Evolutionary conservation across 176 grass and related monocot species (phyloP).

Genomic region (Avena eriantha): DNA sequence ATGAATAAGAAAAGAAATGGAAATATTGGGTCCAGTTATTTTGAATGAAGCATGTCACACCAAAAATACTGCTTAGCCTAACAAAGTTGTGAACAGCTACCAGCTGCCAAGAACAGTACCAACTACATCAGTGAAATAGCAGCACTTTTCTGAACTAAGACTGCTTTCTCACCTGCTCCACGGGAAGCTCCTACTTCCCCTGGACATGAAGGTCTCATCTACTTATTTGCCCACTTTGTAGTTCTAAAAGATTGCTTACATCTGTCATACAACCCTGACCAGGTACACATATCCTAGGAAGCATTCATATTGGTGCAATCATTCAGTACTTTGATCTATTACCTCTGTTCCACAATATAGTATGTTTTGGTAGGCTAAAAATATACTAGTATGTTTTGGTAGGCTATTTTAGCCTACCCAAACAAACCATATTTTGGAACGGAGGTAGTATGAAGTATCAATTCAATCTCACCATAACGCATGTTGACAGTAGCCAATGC

Average conservation of each 20-base stretch:
- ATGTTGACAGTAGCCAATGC: constrained; percentile 26
- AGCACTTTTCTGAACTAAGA: background rate
- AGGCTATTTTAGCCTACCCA: no score
- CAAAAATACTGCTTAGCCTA: constrained; percentile 3
- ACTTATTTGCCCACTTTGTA: background rate
- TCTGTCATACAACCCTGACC: background rate
- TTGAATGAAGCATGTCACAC: constrained; percentile 25
- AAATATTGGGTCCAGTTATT: background rate
- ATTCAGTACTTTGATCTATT: constrained; percentile 6
- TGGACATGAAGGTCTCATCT: background rate
- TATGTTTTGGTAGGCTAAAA: no score
- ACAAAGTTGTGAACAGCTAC: background rate
- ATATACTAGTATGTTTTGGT: no score
- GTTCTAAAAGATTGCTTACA: background rate
- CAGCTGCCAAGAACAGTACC: background rate
- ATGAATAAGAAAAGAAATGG: background rate
- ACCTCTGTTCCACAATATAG: background rate
- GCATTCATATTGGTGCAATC: background rate
- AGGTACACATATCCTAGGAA: background rate
- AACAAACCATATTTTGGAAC: no score
- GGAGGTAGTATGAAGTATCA: background rate
- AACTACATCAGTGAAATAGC: background rate
- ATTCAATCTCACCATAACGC: background rate
- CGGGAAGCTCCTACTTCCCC: background rate
- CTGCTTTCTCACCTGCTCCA: constrained; percentile 22